A percentile compares a stretch with the other conserved stretches of the same genome.
phyloP scores from a whole-genome alignment of 257 asterid genomes.

The Solanum pinnatisectum region DNA sequence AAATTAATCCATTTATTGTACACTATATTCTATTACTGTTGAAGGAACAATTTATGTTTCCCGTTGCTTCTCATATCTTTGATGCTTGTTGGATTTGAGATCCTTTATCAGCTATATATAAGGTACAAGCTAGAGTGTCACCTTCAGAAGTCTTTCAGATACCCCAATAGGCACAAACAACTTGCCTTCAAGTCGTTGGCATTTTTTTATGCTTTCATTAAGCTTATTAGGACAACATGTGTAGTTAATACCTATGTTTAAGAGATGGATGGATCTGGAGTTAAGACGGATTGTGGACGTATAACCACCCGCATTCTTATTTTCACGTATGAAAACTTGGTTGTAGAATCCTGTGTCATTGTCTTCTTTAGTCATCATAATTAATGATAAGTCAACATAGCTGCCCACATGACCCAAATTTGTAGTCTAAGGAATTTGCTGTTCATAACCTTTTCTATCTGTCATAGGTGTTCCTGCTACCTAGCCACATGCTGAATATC shows the following conservation, averaged over 20 bases:
- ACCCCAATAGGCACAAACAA: neutral
- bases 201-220: neutral
- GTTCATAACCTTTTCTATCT: neutral
- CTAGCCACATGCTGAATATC: neutral
- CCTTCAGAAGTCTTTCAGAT: neutral
- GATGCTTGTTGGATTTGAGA: neutral
- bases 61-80: neutral
- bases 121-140: neutral
- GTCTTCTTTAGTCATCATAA: neutral
- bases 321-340: neutral
- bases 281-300: neutral
- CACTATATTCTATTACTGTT: neutral
- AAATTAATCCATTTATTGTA: neutral
- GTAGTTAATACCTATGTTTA: neutral
- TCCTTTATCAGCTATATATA: neutral
- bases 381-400: neutral
- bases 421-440: neutral
- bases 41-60: neutral
- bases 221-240: neutral
- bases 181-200: neutral
- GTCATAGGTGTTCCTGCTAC: neutral
- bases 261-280: neutral
- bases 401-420: neutral
- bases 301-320: neutral
- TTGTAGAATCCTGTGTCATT: neutral